Evolutionary conservation across 1,139 yeast genomes (phyloP).

Genomic region (Pichia sp.): DNA sequence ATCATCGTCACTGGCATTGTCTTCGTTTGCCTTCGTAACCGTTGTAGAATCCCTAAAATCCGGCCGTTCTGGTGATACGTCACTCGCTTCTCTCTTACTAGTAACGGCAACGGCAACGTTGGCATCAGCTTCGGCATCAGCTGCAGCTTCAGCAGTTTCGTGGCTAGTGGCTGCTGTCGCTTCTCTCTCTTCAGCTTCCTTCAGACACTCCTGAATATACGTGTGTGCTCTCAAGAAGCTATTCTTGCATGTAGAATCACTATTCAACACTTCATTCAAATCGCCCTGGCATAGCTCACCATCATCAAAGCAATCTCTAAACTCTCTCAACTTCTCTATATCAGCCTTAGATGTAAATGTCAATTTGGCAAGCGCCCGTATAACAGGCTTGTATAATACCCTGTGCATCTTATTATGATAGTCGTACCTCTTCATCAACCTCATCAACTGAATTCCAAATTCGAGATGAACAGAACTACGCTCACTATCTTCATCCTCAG

Average conservation of each 20-base stretch:
- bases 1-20: neutral
- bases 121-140: no score
- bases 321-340: constrained; percentile 21
- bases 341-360: constrained; percentile 30
- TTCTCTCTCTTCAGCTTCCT: constrained; percentile 20
- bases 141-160: no score
- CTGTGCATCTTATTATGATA: constrained; percentile 23
- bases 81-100: neutral
- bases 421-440: constrained; percentile 32
- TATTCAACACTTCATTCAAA: constrained; percentile 19
- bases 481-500: constrained; percentile 34
- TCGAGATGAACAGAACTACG: constrained; percentile 48
- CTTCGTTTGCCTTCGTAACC: neutral
- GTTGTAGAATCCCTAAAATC: neutral
- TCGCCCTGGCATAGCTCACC: constrained; percentile 24
- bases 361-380: constrained; percentile 47
- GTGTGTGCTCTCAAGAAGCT: constrained; percentile 18
- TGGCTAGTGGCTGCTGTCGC: no score
- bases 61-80: neutral
- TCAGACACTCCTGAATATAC: constrained; percentile 20
- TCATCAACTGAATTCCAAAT: constrained; percentile 51
- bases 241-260: constrained; percentile 17
- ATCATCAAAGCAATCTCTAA: constrained; percentile 16
- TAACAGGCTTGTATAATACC: constrained; percentile 47
- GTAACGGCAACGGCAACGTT: constrained; percentile 5